phyloP scores from a whole-genome alignment of 2,329 filamentous ascomycete species.

The Exophiala xenobiotica region DNA sequence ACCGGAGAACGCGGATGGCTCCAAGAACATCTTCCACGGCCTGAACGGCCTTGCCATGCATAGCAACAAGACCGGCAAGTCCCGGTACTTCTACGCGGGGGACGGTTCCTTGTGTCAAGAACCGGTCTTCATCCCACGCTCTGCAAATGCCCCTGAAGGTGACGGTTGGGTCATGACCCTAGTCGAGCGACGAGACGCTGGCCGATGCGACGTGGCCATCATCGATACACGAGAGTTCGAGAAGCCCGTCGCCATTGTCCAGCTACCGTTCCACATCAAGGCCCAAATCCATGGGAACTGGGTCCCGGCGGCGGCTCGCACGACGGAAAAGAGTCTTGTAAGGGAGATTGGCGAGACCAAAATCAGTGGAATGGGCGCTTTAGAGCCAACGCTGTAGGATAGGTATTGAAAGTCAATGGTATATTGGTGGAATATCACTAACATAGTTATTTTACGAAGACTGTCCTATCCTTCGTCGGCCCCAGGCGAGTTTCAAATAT shows the following conservation, averaged over 20 bases:
- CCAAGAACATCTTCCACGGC: slow-evolving; percentile 6
- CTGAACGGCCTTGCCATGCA: slow-evolving; percentile 15
- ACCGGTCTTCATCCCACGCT: slow-evolving; percentile 14
- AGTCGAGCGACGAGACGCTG: neutral
- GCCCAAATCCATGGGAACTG: slow-evolving; percentile 38
- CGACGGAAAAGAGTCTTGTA: neutral
- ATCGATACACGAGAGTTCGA: slow-evolving; percentile 43
- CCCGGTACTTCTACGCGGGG: slow-evolving; percentile 8
- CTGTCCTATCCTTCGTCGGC: no score
- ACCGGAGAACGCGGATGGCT: neutral
- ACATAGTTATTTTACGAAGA: no score
- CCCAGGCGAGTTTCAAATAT: no score
- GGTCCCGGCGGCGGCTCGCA: slow-evolving; percentile 20
- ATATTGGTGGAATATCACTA: no score
- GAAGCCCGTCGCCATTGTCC: slow-evolving; percentile 41
- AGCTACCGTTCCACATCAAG: slow-evolving; percentile 40
- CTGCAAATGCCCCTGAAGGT: slow-evolving; percentile 2
- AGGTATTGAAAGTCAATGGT: no score
- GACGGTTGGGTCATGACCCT: slow-evolving; percentile 17
- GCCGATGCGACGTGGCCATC: slow-evolving; percentile 34
- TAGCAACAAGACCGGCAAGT: slow-evolving; percentile 8
- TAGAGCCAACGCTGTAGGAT: no score
- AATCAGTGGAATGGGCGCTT: slow-evolving; percentile 1
- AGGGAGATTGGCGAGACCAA: neutral
- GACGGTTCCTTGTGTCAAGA: slow-evolving; percentile 10